phyloP scores from a whole-genome alignment of 78 protist species.

The Speleostelium caveatum region DNA sequence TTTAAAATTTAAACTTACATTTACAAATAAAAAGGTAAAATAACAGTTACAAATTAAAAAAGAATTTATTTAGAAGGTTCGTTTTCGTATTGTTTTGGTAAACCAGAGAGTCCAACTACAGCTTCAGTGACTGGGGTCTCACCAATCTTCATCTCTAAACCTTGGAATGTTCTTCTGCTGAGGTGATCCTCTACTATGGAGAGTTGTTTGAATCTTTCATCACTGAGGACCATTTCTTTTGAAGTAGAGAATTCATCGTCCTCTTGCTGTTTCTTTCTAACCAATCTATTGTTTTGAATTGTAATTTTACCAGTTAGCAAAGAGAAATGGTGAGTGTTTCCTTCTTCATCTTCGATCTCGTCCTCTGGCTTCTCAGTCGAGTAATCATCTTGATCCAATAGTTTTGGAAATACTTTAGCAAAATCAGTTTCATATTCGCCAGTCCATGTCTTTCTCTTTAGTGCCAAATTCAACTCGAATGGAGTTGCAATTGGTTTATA shows the following conservation, averaged over 20 bases:
- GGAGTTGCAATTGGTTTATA: constrained; percentile 91
- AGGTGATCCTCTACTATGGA: constrained; percentile 24
- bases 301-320: constrained; percentile 43
- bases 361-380: constrained; percentile 23
- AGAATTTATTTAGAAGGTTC: constrained; percentile 15
- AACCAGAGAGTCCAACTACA: constrained; percentile 41
- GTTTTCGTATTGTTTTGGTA: constrained; percentile 32
- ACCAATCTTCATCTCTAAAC: constrained; percentile 69
- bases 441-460: constrained; percentile 59
- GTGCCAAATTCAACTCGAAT: constrained; percentile 86
- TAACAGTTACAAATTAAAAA: no score
- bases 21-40: no score
- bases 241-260: neutral
- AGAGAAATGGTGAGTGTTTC: constrained; percentile 60
- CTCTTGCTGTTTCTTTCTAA: neutral
- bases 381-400: neutral
- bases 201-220: constrained; percentile 28
- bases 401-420: constrained; percentile 30
- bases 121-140: constrained; percentile 56
- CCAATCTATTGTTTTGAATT: neutral
- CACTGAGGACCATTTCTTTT: neutral
- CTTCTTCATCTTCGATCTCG: constrained; percentile 49
- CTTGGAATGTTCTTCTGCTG: constrained; percentile 26
- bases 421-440: constrained; percentile 79
- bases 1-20: no score